Percentiles rank a stretch among this genome's conserved stretches.
phyloP scores from a whole-genome alignment of 192 early-diverging fungal species.

The Rhizophlyctis rosea region DNA sequence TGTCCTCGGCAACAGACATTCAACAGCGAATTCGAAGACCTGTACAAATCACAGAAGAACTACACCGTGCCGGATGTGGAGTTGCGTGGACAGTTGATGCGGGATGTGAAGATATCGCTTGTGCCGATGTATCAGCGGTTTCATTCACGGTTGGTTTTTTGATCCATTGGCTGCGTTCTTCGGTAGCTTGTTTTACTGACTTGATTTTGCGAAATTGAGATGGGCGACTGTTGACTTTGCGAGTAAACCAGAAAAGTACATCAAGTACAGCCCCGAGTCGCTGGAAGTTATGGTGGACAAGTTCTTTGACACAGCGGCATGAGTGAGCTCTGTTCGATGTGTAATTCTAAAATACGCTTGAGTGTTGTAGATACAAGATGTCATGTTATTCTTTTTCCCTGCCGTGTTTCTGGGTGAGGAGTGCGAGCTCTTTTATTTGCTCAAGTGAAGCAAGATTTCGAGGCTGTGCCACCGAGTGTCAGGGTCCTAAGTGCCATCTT shows the following conservation, averaged over 20 bases:
- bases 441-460: too few relatives aligned
- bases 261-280: conserved; percentile 66
- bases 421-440: too few relatives aligned
- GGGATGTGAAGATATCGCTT: conserved; percentile 67
- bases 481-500: too few relatives aligned
- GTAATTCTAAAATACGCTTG: too few relatives aligned
- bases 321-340: too few relatives aligned
- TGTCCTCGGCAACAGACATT: conserved; percentile 54
- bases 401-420: too few relatives aligned
- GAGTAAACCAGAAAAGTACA: conserved; percentile 80
- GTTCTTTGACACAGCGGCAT: too few relatives aligned
- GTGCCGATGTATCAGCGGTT: conserved; percentile 79
- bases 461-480: too few relatives aligned
- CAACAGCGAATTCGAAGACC: conserved; percentile 78
- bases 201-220: conserved; percentile 22
- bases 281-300: conserved; percentile 64
- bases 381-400: too few relatives aligned
- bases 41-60: conserved; percentile 60
- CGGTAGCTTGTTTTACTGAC: background rate
- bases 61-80: conserved; percentile 81
- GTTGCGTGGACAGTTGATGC: conserved; percentile 63
- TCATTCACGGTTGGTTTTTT: conserved; percentile 62
- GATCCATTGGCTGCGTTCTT: background rate
- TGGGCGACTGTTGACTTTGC: conserved; percentile 70
- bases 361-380: too few relatives aligned